Evolutionary conservation across 352 stramenopile species (phyloP).

Genomic region (Blastocystis sp.): DNA sequence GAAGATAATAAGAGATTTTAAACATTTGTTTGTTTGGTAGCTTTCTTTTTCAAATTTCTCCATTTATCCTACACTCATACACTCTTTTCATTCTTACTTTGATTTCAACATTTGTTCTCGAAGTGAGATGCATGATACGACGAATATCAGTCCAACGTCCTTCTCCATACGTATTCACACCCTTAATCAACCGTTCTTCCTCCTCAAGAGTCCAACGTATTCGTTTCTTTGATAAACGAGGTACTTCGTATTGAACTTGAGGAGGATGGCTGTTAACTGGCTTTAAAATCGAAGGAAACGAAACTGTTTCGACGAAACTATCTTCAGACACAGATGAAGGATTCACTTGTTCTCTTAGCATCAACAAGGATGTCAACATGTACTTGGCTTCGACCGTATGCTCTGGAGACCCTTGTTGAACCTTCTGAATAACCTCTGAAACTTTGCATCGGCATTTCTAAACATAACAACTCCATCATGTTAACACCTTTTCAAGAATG

Average conservation of each 20-base stretch:
- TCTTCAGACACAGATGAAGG: not conserved
- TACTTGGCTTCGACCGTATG: not conserved
- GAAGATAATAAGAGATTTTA: not conserved
- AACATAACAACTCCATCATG: not conserved
- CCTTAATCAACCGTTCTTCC: not conserved
- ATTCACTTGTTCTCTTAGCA: not conserved
- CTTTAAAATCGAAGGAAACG: not conserved
- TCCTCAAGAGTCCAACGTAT: not conserved
- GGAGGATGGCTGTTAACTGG: too few species aligned
- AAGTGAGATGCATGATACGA: not conserved
- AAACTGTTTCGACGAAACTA: not conserved
- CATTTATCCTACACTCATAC: constrained; percentile 3
- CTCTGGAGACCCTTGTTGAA: not conserved
- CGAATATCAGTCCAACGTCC: constrained; percentile 19
- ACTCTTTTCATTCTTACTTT: not conserved
- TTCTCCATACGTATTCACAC: constrained; percentile 15
- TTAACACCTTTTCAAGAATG: not conserved
- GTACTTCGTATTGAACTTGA: not conserved
- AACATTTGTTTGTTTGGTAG: not conserved
- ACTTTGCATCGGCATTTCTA: not conserved
- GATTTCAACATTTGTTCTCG: not conserved
- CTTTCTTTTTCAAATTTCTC: constrained; percentile 32
- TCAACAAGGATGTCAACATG: not conserved
- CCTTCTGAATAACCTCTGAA: not conserved
- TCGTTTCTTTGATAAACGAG: not conserved